phyloP scores from a whole-genome alignment of 345 rosid species.

The Lagerstroemia speciosa region DNA sequence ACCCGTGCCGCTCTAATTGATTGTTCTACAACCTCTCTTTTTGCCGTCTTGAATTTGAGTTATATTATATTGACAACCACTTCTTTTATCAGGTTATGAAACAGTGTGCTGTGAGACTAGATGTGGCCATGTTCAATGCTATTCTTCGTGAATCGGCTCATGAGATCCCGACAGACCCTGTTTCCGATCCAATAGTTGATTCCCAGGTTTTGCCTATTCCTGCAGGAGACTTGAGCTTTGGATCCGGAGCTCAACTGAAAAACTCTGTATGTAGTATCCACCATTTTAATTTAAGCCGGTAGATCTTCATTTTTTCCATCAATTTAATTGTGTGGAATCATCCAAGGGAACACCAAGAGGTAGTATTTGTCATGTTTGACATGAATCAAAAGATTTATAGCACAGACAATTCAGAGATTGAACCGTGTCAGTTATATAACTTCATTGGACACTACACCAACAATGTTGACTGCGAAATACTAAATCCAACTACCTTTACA shows the following conservation, averaged over 20 bases:
- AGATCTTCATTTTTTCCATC: neutral
- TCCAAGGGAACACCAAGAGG: neutral
- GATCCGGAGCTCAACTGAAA: conserved; percentile 97
- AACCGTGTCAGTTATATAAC: too few relatives aligned
- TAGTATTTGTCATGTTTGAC: neutral
- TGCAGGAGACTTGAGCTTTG: conserved; percentile 91
- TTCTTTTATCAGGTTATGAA: conserved; percentile 65
- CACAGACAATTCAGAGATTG: too few relatives aligned
- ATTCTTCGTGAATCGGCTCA: conserved; percentile 84
- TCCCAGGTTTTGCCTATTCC: conserved; percentile 89
- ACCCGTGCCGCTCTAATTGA: neutral
- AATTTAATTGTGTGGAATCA: neutral
- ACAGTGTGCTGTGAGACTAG: conserved; percentile 68
- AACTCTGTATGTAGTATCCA: conserved; percentile 46
- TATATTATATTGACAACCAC: neutral
- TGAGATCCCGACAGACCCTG: conserved; percentile 93
- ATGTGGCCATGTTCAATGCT: conserved; percentile 97
- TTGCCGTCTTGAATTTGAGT: conserved; percentile 2
- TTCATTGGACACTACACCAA: neutral
- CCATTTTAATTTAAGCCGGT: neutral
- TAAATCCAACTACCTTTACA: neutral
- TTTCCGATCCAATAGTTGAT: conserved; percentile 85
- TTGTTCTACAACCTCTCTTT: too few relatives aligned
- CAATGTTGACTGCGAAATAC: neutral
- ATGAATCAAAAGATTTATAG: neutral